Percentiles rank a stretch among this genome's conserved stretches.
These are phyloP conservation scores for Thermomucor indicae-seudaticae DNA, from an alignment of 371 early-diverging fungal genomes.

Conservation along the genomic window DNA sequence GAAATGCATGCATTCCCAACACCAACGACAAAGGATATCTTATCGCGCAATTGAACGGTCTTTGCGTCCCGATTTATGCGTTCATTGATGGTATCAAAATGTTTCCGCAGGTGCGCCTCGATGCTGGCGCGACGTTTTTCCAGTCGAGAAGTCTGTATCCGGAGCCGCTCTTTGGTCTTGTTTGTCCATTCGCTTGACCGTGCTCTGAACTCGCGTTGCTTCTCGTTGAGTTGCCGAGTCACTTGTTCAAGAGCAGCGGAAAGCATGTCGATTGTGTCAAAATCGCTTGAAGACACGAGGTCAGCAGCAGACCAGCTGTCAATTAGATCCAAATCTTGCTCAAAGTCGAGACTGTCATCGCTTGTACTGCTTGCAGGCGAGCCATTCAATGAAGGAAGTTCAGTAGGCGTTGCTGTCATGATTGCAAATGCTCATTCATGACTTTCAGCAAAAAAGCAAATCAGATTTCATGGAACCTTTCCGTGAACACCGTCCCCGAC, in stretches of 20 bases:
- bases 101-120: conserved; percentile 21
- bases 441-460: too few relatives aligned
- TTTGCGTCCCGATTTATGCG: conserved; percentile 47
- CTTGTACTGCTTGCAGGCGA: conserved; percentile 3
- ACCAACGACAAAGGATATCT: conserved; percentile 68
- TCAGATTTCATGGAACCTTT: too few relatives aligned
- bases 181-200: conserved; percentile 40
- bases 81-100: conserved; percentile 29
- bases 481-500: too few relatives aligned
- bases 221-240: conserved; percentile 40
- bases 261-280: conserved; percentile 34
- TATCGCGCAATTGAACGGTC: conserved; percentile 58
- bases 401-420: background rate
- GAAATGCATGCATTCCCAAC: conserved; percentile 67
- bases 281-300: conserved; percentile 27
- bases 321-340: conserved; percentile 12
- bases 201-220: conserved; percentile 26
- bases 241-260: conserved; percentile 46
- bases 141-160: conserved; percentile 30
- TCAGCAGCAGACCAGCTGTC: conserved; percentile 21
- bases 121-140: conserved; percentile 28
- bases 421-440: too few relatives aligned
- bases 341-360: conserved; percentile 10
- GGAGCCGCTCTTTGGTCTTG: conserved; percentile 34
- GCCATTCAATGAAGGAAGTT: conserved; percentile 5